Base-by-base conservation (phyloP, 768 basidiomycete genomes). In the Ramaria rubella region DNA sequence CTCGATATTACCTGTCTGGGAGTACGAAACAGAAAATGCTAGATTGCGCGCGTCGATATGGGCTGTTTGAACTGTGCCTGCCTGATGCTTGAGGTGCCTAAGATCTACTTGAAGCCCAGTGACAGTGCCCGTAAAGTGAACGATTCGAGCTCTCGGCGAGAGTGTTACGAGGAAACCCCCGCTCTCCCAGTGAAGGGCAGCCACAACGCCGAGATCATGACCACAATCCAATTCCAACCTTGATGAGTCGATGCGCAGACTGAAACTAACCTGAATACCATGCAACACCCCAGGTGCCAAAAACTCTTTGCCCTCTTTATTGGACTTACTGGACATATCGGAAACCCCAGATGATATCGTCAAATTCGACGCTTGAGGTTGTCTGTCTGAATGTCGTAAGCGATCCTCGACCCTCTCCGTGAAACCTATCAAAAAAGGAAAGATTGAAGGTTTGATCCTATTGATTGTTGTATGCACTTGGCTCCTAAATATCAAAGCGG, bases 401-500 rank as follows among this genome's bases (percentile, higher is more conserved):
- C 88, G 84, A 40, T 68, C 66, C 67, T 95, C 90, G 30, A 94
- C 72, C 42, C 80, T 81, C 24, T 78, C 75, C 51, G 87, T 78
- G 26, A 94, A 71, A 56, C 90, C 86, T 0, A 87, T 82, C 34
- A 96, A 68, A 72, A 97, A 97, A 3, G 89, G 90, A 8, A 98
- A 73, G 9, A 97, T 72, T 4, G 81, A 84, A 0, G 95, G 94
- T 44, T 84, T 73, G 24, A 98, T 74, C 2, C 80, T 84, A 66
- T 98, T 98, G 58, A 84, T 80, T 65, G 93, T 96, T 0, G 88
- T 85, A 65, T 94, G 90, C 21, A 98, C 80, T n/a, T 89, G 87
- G 63, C 81, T 80, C 67, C 91, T 93, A 75, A 96, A 86, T 59
- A 90, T 75, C 27, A 95, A 73, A 2, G 78, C 75, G 1, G 87